Evolutionary conservation across 768 basidiomycete species (phyloP).

Genomic region (Lenzites betulinus): DNA sequence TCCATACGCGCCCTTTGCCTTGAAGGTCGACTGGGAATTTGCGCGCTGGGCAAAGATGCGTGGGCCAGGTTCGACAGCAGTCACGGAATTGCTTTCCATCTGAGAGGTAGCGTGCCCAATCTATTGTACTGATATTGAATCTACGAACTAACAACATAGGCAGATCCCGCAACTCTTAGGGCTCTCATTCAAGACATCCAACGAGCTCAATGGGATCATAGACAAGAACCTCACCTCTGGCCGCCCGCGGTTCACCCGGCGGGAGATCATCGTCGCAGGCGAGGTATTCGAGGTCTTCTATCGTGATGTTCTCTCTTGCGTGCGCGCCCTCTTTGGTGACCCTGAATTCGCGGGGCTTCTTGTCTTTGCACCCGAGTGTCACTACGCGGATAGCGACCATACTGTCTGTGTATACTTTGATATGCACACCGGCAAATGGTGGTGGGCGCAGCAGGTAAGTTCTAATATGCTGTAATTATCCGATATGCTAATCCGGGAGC

Average conservation of each 20-base stretch:
- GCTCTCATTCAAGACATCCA: slow-evolving; percentile 32
- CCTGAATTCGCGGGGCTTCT: slow-evolving; percentile 34
- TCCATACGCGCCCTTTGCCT: not conserved
- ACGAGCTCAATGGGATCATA: slow-evolving; percentile 36
- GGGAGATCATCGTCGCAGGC: slow-evolving; percentile 32
- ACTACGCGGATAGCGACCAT: slow-evolving; percentile 34
- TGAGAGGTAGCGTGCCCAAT: slow-evolving; percentile 29
- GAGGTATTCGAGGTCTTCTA: slow-evolving; percentile 37
- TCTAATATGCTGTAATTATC: not conserved
- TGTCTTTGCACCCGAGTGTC: slow-evolving; percentile 37
- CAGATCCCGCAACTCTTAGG: slow-evolving; percentile 25
- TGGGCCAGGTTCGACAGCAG: slow-evolving; percentile 38
- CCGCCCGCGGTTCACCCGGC: not conserved
- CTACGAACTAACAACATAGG: no score
- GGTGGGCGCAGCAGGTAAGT: slow-evolving; percentile 49
- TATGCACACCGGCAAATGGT: slow-evolving; percentile 52
- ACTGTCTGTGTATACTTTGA: slow-evolving; percentile 37
- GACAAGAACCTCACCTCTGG: slow-evolving; percentile 23
- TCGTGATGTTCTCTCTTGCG: slow-evolving; percentile 39
- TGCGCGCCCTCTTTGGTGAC: slow-evolving; percentile 37
- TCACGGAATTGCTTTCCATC: slow-evolving; percentile 41
- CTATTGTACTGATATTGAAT: not conserved
- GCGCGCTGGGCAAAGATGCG: slow-evolving; percentile 42
- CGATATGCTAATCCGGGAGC: slow-evolving; percentile 15
- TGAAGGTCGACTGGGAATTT: slow-evolving; percentile 40